Evolutionary conservation across 805 yeast species (phyloP).

Genomic region (Huiozyma sinensis): DNA sequence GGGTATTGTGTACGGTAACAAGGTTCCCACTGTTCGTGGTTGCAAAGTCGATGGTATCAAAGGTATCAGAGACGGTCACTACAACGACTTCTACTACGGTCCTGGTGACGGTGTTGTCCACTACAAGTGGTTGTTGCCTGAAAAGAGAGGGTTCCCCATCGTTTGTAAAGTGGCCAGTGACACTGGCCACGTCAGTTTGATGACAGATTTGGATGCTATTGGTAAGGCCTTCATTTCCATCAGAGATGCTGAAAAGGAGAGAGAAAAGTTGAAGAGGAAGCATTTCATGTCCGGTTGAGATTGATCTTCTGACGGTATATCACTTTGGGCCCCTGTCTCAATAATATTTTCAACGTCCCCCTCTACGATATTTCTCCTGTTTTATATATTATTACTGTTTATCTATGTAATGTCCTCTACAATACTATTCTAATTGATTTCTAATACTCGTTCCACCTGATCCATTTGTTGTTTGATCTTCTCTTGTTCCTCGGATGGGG

Average conservation of each 20-base stretch:
- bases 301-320: too few species aligned
- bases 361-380: too few species aligned
- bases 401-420: too few species aligned
- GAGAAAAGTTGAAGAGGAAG: not conserved
- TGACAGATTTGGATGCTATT: conserved; percentile 64
- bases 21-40: conserved; percentile 78
- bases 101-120: conserved; percentile 93
- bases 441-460: not conserved
- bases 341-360: too few species aligned
- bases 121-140: conserved; percentile 75
- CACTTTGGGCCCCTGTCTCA: too few species aligned
- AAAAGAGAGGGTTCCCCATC: conserved; percentile 57
- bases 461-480: not conserved
- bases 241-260: conserved; percentile 41
- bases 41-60: conserved; percentile 51
- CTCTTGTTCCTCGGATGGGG: not conserved
- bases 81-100: conserved; percentile 69
- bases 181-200: conserved; percentile 68
- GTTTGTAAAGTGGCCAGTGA: conserved; percentile 55
- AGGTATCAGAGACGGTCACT: conserved; percentile 61
- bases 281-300: conserved; percentile 1
- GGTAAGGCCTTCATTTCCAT: conserved; percentile 62
- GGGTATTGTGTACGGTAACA: conserved; percentile 70
- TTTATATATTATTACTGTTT: too few species aligned
- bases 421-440: not conserved